Conservation (phyloP, 495 filamentous ascomycete genomes). For the Aspergillus sclerotioniger region DNA sequence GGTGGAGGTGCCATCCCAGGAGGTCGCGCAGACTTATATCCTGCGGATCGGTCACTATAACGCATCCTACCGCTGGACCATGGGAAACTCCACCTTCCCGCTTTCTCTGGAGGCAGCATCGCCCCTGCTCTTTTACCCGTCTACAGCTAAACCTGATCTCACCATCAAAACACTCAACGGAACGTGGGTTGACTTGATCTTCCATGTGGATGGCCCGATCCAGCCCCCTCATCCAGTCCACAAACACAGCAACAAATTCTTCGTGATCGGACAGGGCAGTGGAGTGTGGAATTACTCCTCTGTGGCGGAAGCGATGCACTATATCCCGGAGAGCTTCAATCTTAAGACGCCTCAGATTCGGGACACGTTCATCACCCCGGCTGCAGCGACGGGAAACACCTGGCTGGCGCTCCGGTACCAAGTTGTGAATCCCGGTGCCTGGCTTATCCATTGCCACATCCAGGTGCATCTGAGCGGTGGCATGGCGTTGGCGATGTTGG, state of each 20-base stretch:
- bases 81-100: constrained; percentile 39
- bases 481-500: constrained; percentile 54
- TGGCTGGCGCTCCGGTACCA: constrained; percentile 59
- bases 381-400: constrained; percentile 27
- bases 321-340: constrained; percentile 51
- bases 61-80: constrained; percentile 45
- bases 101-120: constrained; percentile 36
- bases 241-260: constrained; percentile 62
- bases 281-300: constrained; percentile 50
- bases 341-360: constrained; percentile 50
- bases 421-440: constrained; percentile 57
- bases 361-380: constrained; percentile 48
- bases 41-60: constrained; percentile 36
- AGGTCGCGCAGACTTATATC: constrained; percentile 39
- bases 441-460: constrained; percentile 61
- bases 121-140: constrained; percentile 49
- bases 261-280: constrained; percentile 50
- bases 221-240: constrained; percentile 56
- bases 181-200: constrained; percentile 59
- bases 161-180: constrained; percentile 51
- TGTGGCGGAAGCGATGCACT: constrained; percentile 50
- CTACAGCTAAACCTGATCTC: constrained; percentile 33
- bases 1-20: constrained; percentile 31
- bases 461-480: constrained; percentile 56
- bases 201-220: constrained; percentile 33